A percentile compares a stretch with the other conserved stretches of the same genome.
Evolutionary conservation across 2,329 filamentous ascomycete genomes (phyloP).

Genomic region (Colletotrichum horii): DNA sequence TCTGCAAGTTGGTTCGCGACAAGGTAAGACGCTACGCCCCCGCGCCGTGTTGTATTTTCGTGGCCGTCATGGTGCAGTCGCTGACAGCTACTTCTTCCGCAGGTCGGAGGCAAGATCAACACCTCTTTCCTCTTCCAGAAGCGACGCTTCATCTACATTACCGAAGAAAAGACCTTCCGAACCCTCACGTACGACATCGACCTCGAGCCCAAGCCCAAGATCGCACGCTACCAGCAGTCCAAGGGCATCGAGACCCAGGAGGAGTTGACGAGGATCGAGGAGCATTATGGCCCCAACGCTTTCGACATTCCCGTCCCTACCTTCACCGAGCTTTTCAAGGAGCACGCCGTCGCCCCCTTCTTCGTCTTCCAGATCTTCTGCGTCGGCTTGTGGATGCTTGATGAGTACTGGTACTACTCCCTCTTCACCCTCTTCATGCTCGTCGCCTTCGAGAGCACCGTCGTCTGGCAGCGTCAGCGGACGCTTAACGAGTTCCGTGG

Average conservation of each 20-base stretch:
- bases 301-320: constrained; percentile 98
- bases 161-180: constrained; percentile 75
- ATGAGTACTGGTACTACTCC: constrained; percentile 99
- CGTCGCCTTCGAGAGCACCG: constrained; percentile 95
- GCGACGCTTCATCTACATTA: constrained; percentile 87
- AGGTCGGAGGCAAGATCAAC: constrained; percentile 76
- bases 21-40: constrained; percentile 39
- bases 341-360: constrained; percentile 97
- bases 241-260: constrained; percentile 75
- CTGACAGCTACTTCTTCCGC: background rate
- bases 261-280: constrained; percentile 81
- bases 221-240: constrained; percentile 80
- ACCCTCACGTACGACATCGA: constrained; percentile 87
- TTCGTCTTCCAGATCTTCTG: constrained; percentile 99
- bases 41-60: background rate
- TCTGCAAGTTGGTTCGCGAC: constrained; percentile 81
- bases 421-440: constrained; percentile 99
- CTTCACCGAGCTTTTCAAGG: constrained; percentile 95
- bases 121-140: constrained; percentile 97
- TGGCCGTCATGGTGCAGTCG: background rate
- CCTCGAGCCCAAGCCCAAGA: constrained; percentile 77
- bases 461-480: constrained; percentile 97
- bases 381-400: constrained; percentile 96
- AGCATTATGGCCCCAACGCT: constrained; percentile 94
- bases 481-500: constrained; percentile 96